A percentile compares a stretch with the other conserved stretches of the same genome.
These are phyloP conservation scores for Solanum pimpinellifolium DNA, from an alignment of 257 asterid genomes.

Conservation along the genomic window DNA sequence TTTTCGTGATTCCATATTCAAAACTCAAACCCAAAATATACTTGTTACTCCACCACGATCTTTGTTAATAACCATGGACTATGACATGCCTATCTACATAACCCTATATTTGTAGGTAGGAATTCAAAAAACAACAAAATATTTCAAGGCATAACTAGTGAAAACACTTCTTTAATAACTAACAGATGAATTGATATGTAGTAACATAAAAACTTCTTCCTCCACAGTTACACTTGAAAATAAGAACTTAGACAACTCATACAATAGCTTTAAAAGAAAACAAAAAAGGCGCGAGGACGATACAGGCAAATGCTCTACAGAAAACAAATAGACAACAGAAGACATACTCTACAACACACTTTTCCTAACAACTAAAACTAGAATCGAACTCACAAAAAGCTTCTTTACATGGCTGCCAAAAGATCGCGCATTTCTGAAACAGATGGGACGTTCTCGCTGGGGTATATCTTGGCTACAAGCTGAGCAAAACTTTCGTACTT, in stretches of 20 bases:
- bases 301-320: not conserved
- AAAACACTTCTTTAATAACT: not conserved
- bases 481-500: constrained; percentile 83
- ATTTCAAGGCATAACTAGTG: not conserved
- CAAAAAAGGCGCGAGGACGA: not conserved
- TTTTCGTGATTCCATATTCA: not conserved
- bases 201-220: not conserved
- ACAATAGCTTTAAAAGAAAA: not conserved
- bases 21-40: not conserved
- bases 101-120: not conserved
- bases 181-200: not conserved
- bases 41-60: not conserved
- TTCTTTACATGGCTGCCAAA: constrained; percentile 60
- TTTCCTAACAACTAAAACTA: not conserved
- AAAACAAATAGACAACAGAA: not conserved
- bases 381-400: not conserved
- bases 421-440: constrained; percentile 71
- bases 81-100: not conserved
- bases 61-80: not conserved
- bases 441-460: constrained; percentile 63
- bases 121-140: not conserved
- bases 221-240: not conserved
- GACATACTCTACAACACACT: not conserved
- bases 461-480: constrained; percentile 73
- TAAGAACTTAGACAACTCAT: not conserved